These are phyloP conservation scores for Dovyalis caffra DNA, from an alignment of 345 rosid species.

Conservation along the genomic window DNA sequence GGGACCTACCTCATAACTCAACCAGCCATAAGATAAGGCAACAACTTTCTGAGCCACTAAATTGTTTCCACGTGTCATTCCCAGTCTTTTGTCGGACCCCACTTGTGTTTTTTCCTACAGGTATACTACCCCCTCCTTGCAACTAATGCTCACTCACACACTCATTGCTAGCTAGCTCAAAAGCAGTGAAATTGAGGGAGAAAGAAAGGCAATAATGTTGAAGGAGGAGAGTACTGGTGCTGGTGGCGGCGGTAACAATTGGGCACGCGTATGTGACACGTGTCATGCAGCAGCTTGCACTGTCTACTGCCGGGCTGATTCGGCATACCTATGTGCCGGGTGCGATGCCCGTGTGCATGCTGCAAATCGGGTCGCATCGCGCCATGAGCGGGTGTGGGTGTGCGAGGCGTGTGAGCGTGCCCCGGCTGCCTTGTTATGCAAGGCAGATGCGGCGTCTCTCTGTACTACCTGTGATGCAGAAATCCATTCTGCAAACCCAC, in stretches of 20 bases:
- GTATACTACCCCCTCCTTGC: constrained; percentile 18
- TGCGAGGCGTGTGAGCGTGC: constrained; percentile 80
- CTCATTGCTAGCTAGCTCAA: not conserved
- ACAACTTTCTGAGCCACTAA: constrained; percentile 43
- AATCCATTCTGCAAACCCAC: constrained; percentile 89
- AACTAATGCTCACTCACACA: not conserved
- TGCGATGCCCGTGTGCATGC: constrained; percentile 75
- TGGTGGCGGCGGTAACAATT: constrained; percentile 30
- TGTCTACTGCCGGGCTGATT: constrained; percentile 79
- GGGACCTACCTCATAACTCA: constrained; percentile 35
- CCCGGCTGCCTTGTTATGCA: constrained; percentile 86
- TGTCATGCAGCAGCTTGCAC: constrained; percentile 72
- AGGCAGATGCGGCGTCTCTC: constrained; percentile 90
- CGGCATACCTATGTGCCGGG: constrained; percentile 63
- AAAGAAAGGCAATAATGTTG: constrained; percentile 42
- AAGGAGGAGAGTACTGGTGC: constrained; percentile 47
- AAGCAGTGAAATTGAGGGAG: not conserved
- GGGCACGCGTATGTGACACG: constrained; percentile 74
- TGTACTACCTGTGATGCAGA: constrained; percentile 76
- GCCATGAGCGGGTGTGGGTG: constrained; percentile 84
- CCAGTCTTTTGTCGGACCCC: too few relatives aligned
- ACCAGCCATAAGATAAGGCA: constrained; percentile 55
- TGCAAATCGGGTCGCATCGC: constrained; percentile 76
- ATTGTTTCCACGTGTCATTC: constrained; percentile 38
- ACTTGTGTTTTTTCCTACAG: constrained; percentile 23